phyloP scores from a whole-genome alignment of 352 stramenopile species.

The Peronospora destructor region DNA sequence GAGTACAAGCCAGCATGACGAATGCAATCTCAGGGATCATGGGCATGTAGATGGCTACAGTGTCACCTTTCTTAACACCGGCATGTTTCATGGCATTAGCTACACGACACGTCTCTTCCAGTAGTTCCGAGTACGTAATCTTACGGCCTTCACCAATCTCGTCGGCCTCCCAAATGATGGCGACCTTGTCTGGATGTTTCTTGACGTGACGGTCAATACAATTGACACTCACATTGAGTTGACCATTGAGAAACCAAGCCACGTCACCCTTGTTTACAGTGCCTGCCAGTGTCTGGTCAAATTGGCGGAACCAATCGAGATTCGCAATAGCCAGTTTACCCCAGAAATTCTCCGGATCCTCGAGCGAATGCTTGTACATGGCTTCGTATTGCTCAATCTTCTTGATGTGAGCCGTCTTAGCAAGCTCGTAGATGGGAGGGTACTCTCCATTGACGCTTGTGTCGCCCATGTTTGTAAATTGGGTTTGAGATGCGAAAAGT shows the following conservation, averaged over 20 bases:
- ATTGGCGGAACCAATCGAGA: slow-evolving; percentile 92
- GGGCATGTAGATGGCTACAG: slow-evolving; percentile 98
- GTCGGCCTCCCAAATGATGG: slow-evolving; percentile 97
- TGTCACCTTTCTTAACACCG: slow-evolving; percentile 89
- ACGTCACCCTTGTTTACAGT: slow-evolving; percentile 88
- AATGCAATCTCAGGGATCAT: slow-evolving; percentile 98
- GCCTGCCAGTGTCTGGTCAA: slow-evolving; percentile 83
- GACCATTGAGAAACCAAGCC: slow-evolving; percentile 91
- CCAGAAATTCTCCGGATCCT: slow-evolving; percentile 91
- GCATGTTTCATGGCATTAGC: slow-evolving; percentile 92
- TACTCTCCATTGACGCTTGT: too few relatives aligned
- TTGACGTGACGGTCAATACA: slow-evolving; percentile 93
- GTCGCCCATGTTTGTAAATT: too few relatives aligned
- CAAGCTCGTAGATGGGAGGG: slow-evolving; percentile 17
- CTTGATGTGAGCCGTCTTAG: slow-evolving; percentile 60
- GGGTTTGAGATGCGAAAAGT: too few relatives aligned
- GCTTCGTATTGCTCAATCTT: slow-evolving; percentile 70
- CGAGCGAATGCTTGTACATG: slow-evolving; percentile 84
- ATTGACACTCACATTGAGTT: slow-evolving; percentile 92
- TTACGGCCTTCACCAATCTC: slow-evolving; percentile 85
- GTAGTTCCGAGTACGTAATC: slow-evolving; percentile 44
- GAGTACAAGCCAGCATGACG: slow-evolving; percentile 96
- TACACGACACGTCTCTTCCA: slow-evolving; percentile 78
- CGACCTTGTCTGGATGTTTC: slow-evolving; percentile 73
- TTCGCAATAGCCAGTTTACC: slow-evolving; percentile 78